phyloP scores from a whole-genome alignment of 1,284 basidiomycete species.

The Anthracocystis setariae region DNA sequence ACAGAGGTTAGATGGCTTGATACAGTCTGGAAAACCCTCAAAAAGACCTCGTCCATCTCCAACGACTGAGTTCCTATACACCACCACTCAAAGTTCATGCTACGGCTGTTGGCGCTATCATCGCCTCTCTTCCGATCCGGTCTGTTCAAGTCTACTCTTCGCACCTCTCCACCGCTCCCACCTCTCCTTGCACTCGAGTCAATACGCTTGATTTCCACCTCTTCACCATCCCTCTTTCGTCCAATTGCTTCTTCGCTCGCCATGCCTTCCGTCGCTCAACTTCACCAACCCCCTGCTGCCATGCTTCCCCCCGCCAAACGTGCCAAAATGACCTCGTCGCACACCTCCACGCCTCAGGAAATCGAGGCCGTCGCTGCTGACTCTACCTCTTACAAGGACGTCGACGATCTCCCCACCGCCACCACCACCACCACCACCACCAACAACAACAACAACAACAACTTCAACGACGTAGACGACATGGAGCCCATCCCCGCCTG shows the following conservation, averaged over 20 bases:
- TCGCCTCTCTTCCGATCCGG: constrained; percentile 20
- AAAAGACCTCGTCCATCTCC: background rate
- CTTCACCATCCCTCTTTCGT: background rate
- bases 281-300: constrained; percentile 22
- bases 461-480: constrained; percentile 28
- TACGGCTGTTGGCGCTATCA: constrained; percentile 26
- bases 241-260: constrained; percentile 3
- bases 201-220: background rate
- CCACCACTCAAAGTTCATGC: constrained; percentile 24
- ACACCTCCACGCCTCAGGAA: constrained; percentile 11
- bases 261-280: constrained; percentile 50
- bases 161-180: background rate
- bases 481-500: constrained; percentile 31
- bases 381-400: constrained; percentile 33
- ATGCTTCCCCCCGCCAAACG: constrained; percentile 47
- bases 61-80: constrained; percentile 4
- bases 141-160: background rate
- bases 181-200: background rate
- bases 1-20: background rate
- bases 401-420: constrained; percentile 7
- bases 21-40: background rate
- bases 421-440: no score
- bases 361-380: constrained; percentile 38
- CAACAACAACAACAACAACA: no score
- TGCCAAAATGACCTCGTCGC: constrained; percentile 25